Evolutionary conservation across 257 asterid genomes (phyloP).

Genomic region (Solanum gracilifrons): DNA sequence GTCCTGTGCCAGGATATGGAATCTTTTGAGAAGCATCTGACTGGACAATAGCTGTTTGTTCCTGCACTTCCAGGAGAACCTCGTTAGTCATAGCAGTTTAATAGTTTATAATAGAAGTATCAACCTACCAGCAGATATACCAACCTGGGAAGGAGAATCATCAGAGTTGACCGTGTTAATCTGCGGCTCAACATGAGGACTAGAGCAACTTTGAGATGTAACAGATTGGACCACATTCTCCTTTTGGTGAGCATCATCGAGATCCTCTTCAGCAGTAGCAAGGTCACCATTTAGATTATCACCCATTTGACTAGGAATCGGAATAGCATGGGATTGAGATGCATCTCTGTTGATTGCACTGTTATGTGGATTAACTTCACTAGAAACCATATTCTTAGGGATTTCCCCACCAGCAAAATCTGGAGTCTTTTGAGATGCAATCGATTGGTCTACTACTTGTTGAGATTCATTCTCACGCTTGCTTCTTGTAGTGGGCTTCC

Average conservation of each 20-base stretch:
- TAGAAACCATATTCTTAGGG: neutral
- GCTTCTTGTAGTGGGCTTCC: constrained; percentile 32
- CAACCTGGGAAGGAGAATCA: constrained; percentile 1
- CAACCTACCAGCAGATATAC: neutral
- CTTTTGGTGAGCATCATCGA: neutral
- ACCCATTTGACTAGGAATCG: neutral
- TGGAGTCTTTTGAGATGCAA: constrained; percentile 19
- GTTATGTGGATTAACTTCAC: constrained; percentile 4
- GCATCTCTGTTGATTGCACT: neutral
- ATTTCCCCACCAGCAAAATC: constrained; percentile 8
- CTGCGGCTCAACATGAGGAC: neutral
- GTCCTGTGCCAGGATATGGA: neutral
- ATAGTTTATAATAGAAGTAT: neutral
- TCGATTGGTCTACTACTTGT: constrained; percentile 18
- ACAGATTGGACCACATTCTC: neutral
- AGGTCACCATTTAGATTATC: neutral
- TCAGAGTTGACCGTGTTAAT: neutral
- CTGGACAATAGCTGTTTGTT: neutral
- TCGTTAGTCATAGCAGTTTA: neutral
- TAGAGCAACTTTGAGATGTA: constrained; percentile 2
- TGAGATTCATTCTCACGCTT: constrained; percentile 26
- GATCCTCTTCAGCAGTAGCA: neutral
- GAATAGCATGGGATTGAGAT: neutral
- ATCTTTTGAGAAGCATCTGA: neutral
- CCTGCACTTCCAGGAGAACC: neutral